Base-by-base conservation (phyloP, 2,329 filamentous ascomycete species). In the Monosporascus sp. region DNA sequence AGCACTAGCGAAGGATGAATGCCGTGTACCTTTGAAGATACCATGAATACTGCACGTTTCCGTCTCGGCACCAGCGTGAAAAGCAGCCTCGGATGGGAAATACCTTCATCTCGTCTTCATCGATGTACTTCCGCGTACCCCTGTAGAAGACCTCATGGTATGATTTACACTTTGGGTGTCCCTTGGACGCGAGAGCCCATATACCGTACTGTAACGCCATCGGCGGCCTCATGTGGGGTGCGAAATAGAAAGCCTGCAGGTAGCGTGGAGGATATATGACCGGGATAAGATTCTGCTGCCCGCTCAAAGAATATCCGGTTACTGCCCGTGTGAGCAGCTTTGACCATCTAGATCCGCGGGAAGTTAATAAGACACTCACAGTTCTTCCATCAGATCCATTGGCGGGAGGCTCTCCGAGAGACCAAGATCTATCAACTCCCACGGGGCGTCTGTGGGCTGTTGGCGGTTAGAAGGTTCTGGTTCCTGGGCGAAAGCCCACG, bases 131-230 rank as follows among this genome's bases (percentile, higher is more conserved):
- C 31, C 92, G 81, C 4, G 91, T 83, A 42, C 90, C 81, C 49
- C 83, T 80, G 66, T 97, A 96, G 62, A 97, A 92, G 47, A 92
- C 79, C 7, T 88, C 85, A 55, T 90, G 84, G 39, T 90, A 81
- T 8, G 74, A 73, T 7, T 79, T 75, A 63, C 95, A 95, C 64
- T 90, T 90, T 41, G 88, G 80, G 34, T 85, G 82, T 1, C 85
- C 76, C 15, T 83, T 81, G 5, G 90, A 84, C 8, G 89, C 89
- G 61, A 89, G 74, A n/a, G 85, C 82, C 90, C 91, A 96, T 67
- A 97, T 89, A 24, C 85, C 86, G 69, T 97, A 97, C 63, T 92
- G 86, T 82, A 97, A 72, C 62, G 84, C 89, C 64, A 95, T 83
- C 1, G 92, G 89, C 2, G 93, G 92, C 52, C 89, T 85, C 76